These are phyloP conservation scores for Alliaria petiolata DNA, from an alignment of 345 rosid species.

Conservation along the genomic window DNA sequence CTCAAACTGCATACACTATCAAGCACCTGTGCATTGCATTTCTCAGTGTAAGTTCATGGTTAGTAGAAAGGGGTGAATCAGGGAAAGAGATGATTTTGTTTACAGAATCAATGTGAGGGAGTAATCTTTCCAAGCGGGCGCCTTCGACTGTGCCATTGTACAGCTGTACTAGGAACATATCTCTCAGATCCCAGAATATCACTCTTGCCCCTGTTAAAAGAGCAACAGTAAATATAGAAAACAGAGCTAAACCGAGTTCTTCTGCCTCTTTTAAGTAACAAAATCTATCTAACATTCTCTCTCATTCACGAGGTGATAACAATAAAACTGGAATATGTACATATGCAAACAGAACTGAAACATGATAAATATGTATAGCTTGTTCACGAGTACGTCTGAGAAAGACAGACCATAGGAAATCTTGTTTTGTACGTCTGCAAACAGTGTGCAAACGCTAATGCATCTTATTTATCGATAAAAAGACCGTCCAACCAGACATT, in stretches of 20 bases:
- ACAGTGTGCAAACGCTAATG: neutral
- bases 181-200: conserved; percentile 90
- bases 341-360: neutral
- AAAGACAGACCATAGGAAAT: neutral
- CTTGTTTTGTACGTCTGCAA: neutral
- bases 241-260: neutral
- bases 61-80: conserved; percentile 5
- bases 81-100: conserved; percentile 26
- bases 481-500: neutral
- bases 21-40: conserved; percentile 59
- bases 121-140: conserved; percentile 74
- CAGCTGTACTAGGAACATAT: conserved; percentile 57
- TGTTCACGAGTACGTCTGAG: neutral
- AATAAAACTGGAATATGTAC: neutral
- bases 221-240: neutral
- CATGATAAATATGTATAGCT: neutral
- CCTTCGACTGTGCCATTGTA: conserved; percentile 70
- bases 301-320: neutral
- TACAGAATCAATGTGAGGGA: conserved; percentile 75
- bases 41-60: conserved; percentile 12
- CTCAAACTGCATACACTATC: conserved; percentile 69
- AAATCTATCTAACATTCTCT: neutral
- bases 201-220: conserved; percentile 62
- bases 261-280: neutral
- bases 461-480: neutral